A percentile compares a stretch with the other conserved stretches of the same genome.
Evolutionary conservation across 2,329 filamentous ascomycete genomes (phyloP).

Genomic region (Trichoderma oligosporum): DNA sequence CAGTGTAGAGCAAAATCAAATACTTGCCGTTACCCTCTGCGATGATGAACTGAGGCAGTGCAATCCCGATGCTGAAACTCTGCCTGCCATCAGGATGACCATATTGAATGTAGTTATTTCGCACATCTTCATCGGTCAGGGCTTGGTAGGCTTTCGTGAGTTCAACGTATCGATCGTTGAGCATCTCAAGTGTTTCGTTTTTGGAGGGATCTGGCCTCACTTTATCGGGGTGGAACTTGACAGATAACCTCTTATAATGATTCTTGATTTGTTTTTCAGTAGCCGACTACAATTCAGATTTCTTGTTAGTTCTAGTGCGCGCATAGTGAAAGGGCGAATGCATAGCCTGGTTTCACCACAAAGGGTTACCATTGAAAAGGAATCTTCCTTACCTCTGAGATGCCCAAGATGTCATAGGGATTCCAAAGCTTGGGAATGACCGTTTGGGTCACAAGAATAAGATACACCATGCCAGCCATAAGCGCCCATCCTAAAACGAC

Average conservation of each 20-base stretch:
- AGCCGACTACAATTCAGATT: slow-evolving; percentile 53
- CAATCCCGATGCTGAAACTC: slow-evolving; percentile 96
- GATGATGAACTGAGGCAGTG: slow-evolving; percentile 86
- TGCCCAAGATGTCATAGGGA: slow-evolving; percentile 88
- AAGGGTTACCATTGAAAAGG: no score
- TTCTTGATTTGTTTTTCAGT: slow-evolving; percentile 89
- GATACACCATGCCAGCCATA: slow-evolving; percentile 87
- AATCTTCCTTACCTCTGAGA: slow-evolving; percentile 66
- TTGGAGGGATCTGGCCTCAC: slow-evolving; percentile 74
- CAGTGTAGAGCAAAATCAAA: slow-evolving; percentile 82
- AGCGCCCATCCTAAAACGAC: slow-evolving; percentile 74
- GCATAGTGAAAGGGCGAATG: neutral
- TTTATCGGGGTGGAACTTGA: slow-evolving; percentile 92
- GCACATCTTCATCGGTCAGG: slow-evolving; percentile 92
- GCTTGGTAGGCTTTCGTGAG: slow-evolving; percentile 98
- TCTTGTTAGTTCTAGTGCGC: slow-evolving; percentile 16
- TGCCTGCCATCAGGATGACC: slow-evolving; percentile 98
- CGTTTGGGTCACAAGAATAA: slow-evolving; percentile 75
- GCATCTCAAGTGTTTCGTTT: slow-evolving; percentile 80
- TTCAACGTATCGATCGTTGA: slow-evolving; percentile 89
- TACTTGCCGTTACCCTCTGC: slow-evolving; percentile 95
- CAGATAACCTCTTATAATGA: slow-evolving; percentile 80
- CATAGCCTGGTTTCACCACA: no score
- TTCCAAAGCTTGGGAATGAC: slow-evolving; percentile 82
- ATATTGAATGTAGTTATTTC: slow-evolving; percentile 94